Percentiles rank a stretch among this genome's conserved stretches.
These are phyloP conservation scores for Jaapia argillacea DNA, from an alignment of 768 basidiomycete genomes.

Conservation along the genomic window DNA sequence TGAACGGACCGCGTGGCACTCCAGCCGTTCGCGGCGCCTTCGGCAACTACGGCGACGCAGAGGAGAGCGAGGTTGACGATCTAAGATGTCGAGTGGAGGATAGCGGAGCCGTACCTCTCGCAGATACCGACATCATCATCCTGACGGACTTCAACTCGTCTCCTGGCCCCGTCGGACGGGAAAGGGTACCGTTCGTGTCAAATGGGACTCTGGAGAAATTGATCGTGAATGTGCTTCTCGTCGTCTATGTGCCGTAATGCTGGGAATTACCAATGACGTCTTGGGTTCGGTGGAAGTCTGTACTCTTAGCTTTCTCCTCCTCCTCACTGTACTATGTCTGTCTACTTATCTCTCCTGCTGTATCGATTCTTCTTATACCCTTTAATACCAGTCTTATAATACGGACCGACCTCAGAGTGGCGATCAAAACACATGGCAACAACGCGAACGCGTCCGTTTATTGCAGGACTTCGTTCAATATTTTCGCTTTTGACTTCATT, in stretches of 20 bases:
- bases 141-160: slow-evolving; percentile 41
- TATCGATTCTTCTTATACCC: no score
- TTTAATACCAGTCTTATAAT: no score
- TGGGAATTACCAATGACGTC: neutral
- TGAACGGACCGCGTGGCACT: slow-evolving; percentile 17
- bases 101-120: slow-evolving; percentile 56
- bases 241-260: slow-evolving; percentile 54
- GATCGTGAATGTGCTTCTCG: slow-evolving; percentile 65
- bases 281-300: no score
- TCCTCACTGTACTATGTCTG: no score
- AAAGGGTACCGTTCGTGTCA: slow-evolving; percentile 60
- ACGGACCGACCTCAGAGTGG: no score
- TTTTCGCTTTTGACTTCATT: no score
- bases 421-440: no score
- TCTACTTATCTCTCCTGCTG: no score
- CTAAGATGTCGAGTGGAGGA: slow-evolving; percentile 50
- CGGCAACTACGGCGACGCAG: slow-evolving; percentile 30
- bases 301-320: no score
- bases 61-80: slow-evolving; percentile 18
- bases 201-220: slow-evolving; percentile 61
- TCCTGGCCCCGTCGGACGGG: slow-evolving; percentile 41
- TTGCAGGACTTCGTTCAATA: no score
- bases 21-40: slow-evolving; percentile 36
- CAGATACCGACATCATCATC: slow-evolving; percentile 52
- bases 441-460: no score